These are phyloP conservation scores for Candida takata DNA, from an alignment of 805 yeast genomes.

Conservation along the genomic window DNA sequence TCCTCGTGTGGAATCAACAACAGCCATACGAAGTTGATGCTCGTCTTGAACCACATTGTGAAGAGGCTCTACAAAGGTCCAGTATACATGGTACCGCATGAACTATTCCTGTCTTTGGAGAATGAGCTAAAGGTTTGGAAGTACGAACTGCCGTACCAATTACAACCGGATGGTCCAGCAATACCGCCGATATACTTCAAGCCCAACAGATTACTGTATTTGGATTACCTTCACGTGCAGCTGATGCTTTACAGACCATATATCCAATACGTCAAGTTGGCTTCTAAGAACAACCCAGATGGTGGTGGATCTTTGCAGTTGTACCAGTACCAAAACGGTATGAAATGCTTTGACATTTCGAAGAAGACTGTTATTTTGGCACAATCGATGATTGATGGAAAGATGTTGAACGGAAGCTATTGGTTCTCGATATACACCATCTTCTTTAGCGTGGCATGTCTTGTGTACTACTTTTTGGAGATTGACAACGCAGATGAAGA, in stretches of 20 bases:
- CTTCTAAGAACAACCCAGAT: slow-evolving; percentile 11
- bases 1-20: slow-evolving; percentile 57
- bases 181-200: slow-evolving; percentile 42
- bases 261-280: slow-evolving; percentile 49
- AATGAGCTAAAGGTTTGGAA: slow-evolving; percentile 68
- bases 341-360: slow-evolving; percentile 80
- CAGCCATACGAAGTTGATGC: slow-evolving; percentile 69
- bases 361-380: slow-evolving; percentile 74
- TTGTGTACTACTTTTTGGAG: slow-evolving; percentile 58
- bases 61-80: slow-evolving; percentile 64
- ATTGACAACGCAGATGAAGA: slow-evolving; percentile 40
- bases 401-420: slow-evolving; percentile 74
- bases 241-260: slow-evolving; percentile 85
- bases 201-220: slow-evolving; percentile 69
- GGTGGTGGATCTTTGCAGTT: slow-evolving; percentile 30
- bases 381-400: slow-evolving; percentile 66
- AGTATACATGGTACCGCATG: slow-evolving; percentile 25
- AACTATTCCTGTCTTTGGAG: slow-evolving; percentile 64
- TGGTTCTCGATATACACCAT: slow-evolving; percentile 90
- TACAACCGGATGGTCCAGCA: slow-evolving; percentile 45
- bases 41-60: slow-evolving; percentile 66
- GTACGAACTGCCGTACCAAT: slow-evolving; percentile 60
- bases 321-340: slow-evolving; percentile 61
- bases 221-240: slow-evolving; percentile 73
- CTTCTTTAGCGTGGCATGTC: slow-evolving; percentile 65